Evolutionary conservation across 140 eudicot species (phyloP), one percentile per base, ranked within the genome.

Genomic region (Anethum foeniculum): DNA sequence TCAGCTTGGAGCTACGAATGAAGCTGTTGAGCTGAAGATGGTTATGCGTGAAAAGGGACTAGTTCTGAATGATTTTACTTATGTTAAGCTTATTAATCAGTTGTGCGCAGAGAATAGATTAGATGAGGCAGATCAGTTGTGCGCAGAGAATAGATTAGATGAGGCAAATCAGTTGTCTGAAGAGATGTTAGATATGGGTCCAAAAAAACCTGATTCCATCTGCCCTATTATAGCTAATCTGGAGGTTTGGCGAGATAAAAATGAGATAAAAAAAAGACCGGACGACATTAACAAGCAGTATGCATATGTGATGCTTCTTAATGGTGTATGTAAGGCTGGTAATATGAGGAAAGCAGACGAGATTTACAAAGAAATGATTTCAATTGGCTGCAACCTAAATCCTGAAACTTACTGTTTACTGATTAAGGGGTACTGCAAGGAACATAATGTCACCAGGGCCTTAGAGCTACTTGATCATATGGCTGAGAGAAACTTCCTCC

Each of bases 101-200:
- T 86, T 88, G 25, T 86, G 88, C 48, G 86, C 68, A 49, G 43
- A 47, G 23, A 80, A 64, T 32, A 84, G 85, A 44, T 25, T 80
- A 12, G 72, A 80, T 27, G 89, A 88, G 30, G 91, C 85, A 34
- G 82, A 86, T 64, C 89, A 81, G 27, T 86, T 88, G 25, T 86
- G 88, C 54, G 86, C 74, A 49, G 43, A 47, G 23, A 80, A 64
- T 32, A 84, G 85, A 44, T 25, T 80, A 12, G 72, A 80, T 21
- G 89, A 88, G 30, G 91, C 85, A 12, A 84, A 88, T 28, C 44
- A 52, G 62, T 56, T 86, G 84, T 86, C 85, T 36, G 80, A 79
- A 74, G 89, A 86, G 77, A 88, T 84, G 91, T 80, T 25, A 25
- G 80, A 43, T 3, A 84, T 69, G 32, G 86, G 89, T 73, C 80